Conservation (phyloP, 2,329 filamentous ascomycete genomes). For the Hymenotorrendiella dingleyae region DNA sequence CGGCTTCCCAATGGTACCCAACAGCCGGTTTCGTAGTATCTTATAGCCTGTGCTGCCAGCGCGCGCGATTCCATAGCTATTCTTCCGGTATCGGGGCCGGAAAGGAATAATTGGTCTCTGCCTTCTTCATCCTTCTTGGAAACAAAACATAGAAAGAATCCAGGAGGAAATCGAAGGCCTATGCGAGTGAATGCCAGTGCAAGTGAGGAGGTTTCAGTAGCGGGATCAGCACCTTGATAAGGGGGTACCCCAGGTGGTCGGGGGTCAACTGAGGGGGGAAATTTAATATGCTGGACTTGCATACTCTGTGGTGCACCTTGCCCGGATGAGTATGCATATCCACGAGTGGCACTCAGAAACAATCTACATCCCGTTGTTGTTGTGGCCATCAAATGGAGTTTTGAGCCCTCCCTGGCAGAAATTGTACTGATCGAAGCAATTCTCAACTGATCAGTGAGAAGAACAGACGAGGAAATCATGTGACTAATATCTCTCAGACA, state of each 20-base stretch:
- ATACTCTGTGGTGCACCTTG: slow-evolving; percentile 75
- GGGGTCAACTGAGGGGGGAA: slow-evolving; percentile 57
- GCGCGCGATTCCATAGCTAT: slow-evolving; percentile 54
- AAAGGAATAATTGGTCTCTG: slow-evolving; percentile 70
- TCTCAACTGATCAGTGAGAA: slow-evolving; percentile 62
- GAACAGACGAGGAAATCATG: slow-evolving; percentile 67
- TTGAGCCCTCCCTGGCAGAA: slow-evolving; percentile 68
- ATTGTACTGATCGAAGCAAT: slow-evolving; percentile 87
- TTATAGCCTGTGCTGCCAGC: slow-evolving; percentile 22
- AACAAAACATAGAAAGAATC: slow-evolving; percentile 85
- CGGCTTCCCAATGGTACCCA: slow-evolving; percentile 71
- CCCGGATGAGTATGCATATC: slow-evolving; percentile 55
- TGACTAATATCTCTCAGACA: slow-evolving; percentile 73
- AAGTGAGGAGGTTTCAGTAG: slow-evolving; percentile 37
- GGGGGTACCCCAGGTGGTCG: slow-evolving; percentile 23
- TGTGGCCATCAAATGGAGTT: slow-evolving; percentile 82
- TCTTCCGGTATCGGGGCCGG: slow-evolving; percentile 81
- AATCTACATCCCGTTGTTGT: slow-evolving; percentile 87
- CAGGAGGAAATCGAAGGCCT: slow-evolving; percentile 68
- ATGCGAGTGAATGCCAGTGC: slow-evolving; percentile 44
- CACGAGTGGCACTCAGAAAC: slow-evolving; percentile 81
- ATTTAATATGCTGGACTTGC: slow-evolving; percentile 96
- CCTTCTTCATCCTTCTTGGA: slow-evolving; percentile 53
- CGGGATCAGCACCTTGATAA: slow-evolving; percentile 18
- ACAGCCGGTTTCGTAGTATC: slow-evolving; percentile 71